Conservation (phyloP, 179 eudicot species). For the Heliamphora pulchella region DNA sequence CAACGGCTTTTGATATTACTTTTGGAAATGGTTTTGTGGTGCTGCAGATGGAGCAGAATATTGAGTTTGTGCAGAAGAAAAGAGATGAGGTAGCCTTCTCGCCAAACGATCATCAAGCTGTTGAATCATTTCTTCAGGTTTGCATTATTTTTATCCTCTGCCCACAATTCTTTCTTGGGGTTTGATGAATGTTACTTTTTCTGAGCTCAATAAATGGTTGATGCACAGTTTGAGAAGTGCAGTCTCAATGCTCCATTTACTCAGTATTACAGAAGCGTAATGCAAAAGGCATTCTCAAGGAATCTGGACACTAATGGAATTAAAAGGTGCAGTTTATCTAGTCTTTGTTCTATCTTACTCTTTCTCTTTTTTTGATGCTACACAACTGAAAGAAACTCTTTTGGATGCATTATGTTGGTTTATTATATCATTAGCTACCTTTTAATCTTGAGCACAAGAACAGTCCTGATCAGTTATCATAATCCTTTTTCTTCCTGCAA, state of each 20-base stretch:
- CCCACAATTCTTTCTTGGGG: not conserved
- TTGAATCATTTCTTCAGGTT: conserved; percentile 88
- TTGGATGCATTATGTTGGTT: too few relatives aligned
- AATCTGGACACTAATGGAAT: conserved; percentile 26
- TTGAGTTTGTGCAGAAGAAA: conserved; percentile 77
- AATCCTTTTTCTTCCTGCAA: not conserved
- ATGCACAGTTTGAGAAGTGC: conserved; percentile 56
- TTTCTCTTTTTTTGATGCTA: not conserved
- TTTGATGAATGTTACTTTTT: conserved; percentile 15
- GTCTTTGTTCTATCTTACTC: not conserved
- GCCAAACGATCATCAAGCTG: conserved; percentile 67
- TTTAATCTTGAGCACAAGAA: not conserved
- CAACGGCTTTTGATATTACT: not conserved
- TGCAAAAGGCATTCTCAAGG: conserved; percentile 54
- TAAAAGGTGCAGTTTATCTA: conserved; percentile 32
- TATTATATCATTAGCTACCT: not conserved
- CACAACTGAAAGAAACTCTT: not conserved
- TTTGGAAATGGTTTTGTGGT: conserved; percentile 8
- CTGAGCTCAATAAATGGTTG: conserved; percentile 14
- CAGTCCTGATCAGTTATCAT: not conserved
- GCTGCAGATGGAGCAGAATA: conserved; percentile 78
- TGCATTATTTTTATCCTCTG: not conserved
- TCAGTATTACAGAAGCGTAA: conserved; percentile 69
- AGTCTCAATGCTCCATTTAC: conserved; percentile 50
- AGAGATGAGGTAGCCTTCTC: conserved; percentile 83